Evolutionary conservation across 345 rosid genomes (phyloP), one percentile per base, ranked within the genome.

Genomic region (Sisymbrium irio): DNA sequence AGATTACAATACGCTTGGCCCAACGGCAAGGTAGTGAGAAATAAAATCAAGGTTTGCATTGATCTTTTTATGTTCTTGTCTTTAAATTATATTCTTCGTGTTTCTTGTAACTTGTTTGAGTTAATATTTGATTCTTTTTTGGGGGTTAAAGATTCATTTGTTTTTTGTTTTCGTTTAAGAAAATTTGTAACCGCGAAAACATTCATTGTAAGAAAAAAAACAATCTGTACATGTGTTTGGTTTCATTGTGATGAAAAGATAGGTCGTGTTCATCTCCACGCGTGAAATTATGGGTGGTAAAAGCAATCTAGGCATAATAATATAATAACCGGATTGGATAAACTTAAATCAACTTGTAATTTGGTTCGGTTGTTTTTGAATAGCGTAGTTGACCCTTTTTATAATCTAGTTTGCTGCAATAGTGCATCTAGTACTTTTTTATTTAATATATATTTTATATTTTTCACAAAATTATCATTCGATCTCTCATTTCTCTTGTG

Each of bases 1-100:
- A 30, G 80, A 77, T 40, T 32, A 30, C 61, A 58, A 64, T 11
- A 32, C 68, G 56, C 41, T 40, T 66, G 77, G 77, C 9, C 80
- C 80, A 22, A 65, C 41, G 68, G 77, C 77, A 58, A 77, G 80
- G 77, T 77, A 77, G 80, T 40, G 67, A 57, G 15, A 63, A 22
- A 7, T 5, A n/a, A 50, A 18, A 12, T 40, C 20, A 39, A 62
- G 27, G 53, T 56, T 70, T 70, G 28, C n/a, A 11, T 46, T 54
- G 12, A 45, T 36, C 47, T 54, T 27, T 32, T 42, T 20, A n/a
- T 42, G 57, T 14, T 67, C 46, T 28, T 7, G 28, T 35, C 25
- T 61, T 20, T 6, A 70, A 35, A 9, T 61, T 27, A 22, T 27
- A 0, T 45, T 19, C 28, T 36, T 35, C 41, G 2, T 39, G 18